Conservation (phyloP, 1,139 yeast species). For the Geotrichum phurueaensis region DNA sequence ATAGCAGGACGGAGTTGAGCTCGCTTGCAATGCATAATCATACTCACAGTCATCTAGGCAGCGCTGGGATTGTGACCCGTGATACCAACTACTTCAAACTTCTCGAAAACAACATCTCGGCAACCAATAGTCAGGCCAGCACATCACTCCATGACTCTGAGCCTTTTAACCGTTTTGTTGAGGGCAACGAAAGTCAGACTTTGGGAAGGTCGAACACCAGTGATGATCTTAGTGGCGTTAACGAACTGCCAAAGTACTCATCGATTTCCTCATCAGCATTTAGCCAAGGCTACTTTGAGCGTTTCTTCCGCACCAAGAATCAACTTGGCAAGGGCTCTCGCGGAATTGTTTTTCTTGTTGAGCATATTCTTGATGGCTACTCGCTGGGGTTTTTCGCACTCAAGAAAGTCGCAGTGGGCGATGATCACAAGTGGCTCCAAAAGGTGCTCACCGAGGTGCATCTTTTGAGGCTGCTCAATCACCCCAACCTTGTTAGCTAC, state of each 20-base stretch:
- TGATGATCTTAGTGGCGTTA: background rate
- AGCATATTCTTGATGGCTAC: conserved; percentile 65
- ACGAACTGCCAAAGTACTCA: conserved; percentile 7
- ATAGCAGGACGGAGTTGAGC: background rate
- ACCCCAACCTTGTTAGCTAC: conserved; percentile 67
- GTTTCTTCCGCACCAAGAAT: conserved; percentile 53
- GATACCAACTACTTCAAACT: conserved; percentile 32
- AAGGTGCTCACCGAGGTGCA: conserved; percentile 74
- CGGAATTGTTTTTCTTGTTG: conserved; percentile 78
- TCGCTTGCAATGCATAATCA: background rate
- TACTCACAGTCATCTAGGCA: background rate
- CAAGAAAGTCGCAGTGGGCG: conserved; percentile 78
- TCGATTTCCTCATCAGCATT: conserved; percentile 38
- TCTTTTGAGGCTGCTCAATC: conserved; percentile 47
- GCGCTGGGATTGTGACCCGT: conserved; percentile 7
- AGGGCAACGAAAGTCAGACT: background rate
- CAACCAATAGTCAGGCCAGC: background rate
- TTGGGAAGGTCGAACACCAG: background rate
- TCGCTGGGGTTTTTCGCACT: conserved; percentile 75
- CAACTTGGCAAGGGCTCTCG: conserved; percentile 75
- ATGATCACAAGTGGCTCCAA: conserved; percentile 58
- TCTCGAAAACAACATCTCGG: conserved; percentile 17
- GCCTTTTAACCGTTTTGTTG: background rate
- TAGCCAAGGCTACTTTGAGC: conserved; percentile 65
- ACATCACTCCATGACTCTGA: background rate